Base-by-base conservation (phyloP, 768 basidiomycete species). In the Suillus tomentosus region DNA sequence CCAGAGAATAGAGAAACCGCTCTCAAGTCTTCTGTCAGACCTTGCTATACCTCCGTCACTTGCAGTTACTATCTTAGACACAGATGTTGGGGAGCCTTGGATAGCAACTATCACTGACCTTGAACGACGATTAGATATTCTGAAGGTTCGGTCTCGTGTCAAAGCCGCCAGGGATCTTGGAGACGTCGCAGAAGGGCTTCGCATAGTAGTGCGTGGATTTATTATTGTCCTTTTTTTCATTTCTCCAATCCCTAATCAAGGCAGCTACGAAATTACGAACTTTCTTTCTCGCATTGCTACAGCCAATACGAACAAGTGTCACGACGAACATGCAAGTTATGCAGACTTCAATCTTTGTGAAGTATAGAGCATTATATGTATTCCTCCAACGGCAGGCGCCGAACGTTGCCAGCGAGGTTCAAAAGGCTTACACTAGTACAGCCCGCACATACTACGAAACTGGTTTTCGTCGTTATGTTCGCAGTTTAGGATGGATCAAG, bases 391-490 rank as follows among this genome's bases (percentile, higher is more conserved):
- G 93, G 3, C 91, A 95, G 66, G 91, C 91, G 6, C 83, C 89
- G 10, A 82, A 82, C 40, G 91, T 95, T 37, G 95, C 97, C 3
- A 83, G 84, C 54, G 96, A 99, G 74, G 79, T 99, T 27, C 94
- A 95, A 73, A 82, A 94, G 60, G 89, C 92, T 3, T 99, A 99
- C 74, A 79, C 91, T 36, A 85, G 85, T 40, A 86, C 91, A 34
- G 90, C 92, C 15, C 87, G 95, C 47, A 84, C 92, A 24, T 99
- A 97, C 74, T 98, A 95, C 65, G 97, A 99, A 78, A 99, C 97
- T 24, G 94, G 91, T 0, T 96, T 98, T 74, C 81, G 97, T 66
- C 80, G 97, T 50, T 99, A 99, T 74, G 84, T 88, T 27, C 82
- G 97, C 53, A 90, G 89, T 71, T 79, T 99, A 55, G 85, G 87